Conservation (phyloP, 2,329 filamentous ascomycete species). For the Neoarthrinium moseri region DNA sequence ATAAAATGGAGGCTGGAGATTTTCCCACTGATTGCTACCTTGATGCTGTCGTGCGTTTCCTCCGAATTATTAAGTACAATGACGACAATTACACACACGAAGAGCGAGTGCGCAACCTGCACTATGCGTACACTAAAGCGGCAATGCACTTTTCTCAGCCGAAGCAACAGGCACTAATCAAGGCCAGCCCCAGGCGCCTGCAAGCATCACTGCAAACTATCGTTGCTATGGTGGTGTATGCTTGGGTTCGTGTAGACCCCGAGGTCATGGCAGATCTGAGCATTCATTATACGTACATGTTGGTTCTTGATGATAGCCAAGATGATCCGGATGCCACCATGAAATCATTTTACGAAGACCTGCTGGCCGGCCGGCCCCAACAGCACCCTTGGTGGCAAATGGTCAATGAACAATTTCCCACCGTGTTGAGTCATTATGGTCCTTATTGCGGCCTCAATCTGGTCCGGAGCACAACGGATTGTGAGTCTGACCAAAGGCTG, state of each 20-base stretch:
- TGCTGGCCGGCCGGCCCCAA: conserved; percentile 13
- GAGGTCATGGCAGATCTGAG: conserved; percentile 18
- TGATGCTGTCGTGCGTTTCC: conserved; percentile 12
- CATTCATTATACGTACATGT: conserved; percentile 18
- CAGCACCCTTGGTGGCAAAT: conserved; percentile 16
- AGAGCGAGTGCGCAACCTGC: conserved; percentile 12
- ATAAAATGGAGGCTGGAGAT: background rate
- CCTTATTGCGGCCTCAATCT: conserved; percentile 16
- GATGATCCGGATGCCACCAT: conserved; percentile 13
- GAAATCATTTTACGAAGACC: conserved; percentile 17
- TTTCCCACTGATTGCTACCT: background rate
- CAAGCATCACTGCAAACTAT: conserved; percentile 18
- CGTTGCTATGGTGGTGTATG: conserved; percentile 27
- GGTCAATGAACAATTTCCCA: conserved; percentile 18
- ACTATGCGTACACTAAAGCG: conserved; percentile 15
- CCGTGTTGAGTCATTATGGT: conserved; percentile 16
- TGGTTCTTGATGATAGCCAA: conserved; percentile 18
- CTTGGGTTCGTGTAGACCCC: conserved; percentile 20
- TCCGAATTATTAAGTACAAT: conserved; percentile 16
- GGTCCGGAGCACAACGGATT: conserved; percentile 14
- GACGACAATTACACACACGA: conserved; percentile 17
- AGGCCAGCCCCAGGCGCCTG: conserved; percentile 12
- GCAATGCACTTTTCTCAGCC: conserved; percentile 18
- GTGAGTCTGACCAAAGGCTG: too few species aligned
- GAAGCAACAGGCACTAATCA: conserved; percentile 9